These are phyloP conservation scores for Kwoniella heveanensis DNA, from an alignment of 768 basidiomycete species.

Conservation along the genomic window DNA sequence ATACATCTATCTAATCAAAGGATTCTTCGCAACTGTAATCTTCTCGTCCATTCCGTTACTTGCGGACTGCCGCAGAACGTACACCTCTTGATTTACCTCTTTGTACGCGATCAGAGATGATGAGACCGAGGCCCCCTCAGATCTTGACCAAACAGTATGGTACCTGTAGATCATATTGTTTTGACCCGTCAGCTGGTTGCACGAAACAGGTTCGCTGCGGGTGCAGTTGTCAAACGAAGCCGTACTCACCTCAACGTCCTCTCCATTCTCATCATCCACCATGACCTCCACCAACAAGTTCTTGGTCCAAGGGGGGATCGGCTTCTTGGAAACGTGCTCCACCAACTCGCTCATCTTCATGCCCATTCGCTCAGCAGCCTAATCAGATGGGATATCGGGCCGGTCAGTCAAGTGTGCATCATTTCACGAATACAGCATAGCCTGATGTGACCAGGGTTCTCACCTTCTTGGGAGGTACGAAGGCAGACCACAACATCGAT, in stretches of 20 bases:
- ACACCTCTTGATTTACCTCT: not conserved
- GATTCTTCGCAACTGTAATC: not conserved
- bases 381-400: constrained; percentile 11
- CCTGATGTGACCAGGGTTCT: too few species aligned
- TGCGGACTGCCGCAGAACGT: constrained; percentile 23
- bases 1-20: not conserved
- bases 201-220: too few species aligned
- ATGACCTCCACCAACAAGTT: constrained; percentile 91
- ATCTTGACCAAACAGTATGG: constrained; percentile 44
- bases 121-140: too few species aligned
- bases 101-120: not conserved
- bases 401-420: not conserved
- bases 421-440: not conserved
- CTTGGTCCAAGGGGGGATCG: constrained; percentile 77
- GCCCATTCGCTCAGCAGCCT: constrained; percentile 83
- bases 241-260: constrained; percentile 83
- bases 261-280: constrained; percentile 85
- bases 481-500: constrained; percentile 96
- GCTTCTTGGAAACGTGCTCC: constrained; percentile 92
- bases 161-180: too few species aligned
- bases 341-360: constrained; percentile 91
- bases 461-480: constrained; percentile 91
- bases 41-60: not conserved
- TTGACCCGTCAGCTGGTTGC: too few species aligned
- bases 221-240: too few species aligned